Evolutionary conservation across 2,329 filamentous ascomycete species (phyloP), one percentile per base, ranked within the genome.

Genomic region (Colletotrichum liaoningense): DNA sequence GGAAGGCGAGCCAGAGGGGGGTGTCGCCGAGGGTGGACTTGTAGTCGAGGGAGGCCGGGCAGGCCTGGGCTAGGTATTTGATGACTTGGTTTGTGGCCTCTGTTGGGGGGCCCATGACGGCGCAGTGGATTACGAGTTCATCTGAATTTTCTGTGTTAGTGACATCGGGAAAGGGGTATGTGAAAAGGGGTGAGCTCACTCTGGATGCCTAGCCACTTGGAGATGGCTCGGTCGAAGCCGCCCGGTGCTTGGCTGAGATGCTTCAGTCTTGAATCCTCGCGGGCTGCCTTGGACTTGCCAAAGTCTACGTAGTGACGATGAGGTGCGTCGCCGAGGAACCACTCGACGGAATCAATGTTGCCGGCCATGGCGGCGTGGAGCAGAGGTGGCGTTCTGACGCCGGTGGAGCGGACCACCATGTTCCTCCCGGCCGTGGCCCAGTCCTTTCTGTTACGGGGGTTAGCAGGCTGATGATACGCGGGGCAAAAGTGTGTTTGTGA

Each of bases 311-410:
- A 97, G 67, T 89, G 86, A 33, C 91, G 87, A 76, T 90, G 83
- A 0, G 94, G 93, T 1, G 90, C 88, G 74, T 94, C 93, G 70
- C 93, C 91, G 68, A 95, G 81, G 80, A 96, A 94, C 90, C 93
- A 97, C 78, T 97, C 91, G 0, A 94, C 89, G 22, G 88, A 88
- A 52, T 92, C 89, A n/a, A 96, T 79, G 24, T 86, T 92, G 3
- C 91, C 90, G 2, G 77, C 77, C 9, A 83, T 77, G 14, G 89
- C 91, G 57, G 92, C 91, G 73, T 87, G 83, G 1, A 94, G 85
- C 9, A 94, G 82, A 3, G 92, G 93, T 2, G 92, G 88, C 0
- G 83, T 85, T 42, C 84, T 83, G 63, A 83, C 79, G 11, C 86
- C 87, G 0, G 80, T 81, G 4, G 82, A 77, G 54, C 79, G 83